Percentiles rank a stretch among this genome's conserved stretches.
Evolutionary conservation across 2,329 filamentous ascomycete species (phyloP).

Genomic region (Lasiodiplodia theobromae): DNA sequence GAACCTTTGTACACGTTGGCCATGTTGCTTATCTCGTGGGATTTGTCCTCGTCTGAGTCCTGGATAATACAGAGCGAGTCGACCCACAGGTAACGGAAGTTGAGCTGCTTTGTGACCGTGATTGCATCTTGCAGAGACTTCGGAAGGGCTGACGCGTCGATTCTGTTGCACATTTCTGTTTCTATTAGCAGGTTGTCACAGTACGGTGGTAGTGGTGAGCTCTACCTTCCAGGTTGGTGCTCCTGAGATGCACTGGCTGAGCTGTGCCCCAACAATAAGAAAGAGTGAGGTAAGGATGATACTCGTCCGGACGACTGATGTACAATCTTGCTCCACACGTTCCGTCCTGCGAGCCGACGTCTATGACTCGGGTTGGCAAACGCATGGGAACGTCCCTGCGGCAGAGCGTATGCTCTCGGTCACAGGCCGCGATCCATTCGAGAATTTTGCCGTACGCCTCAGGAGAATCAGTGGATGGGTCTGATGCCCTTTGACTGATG

Average conservation of each 20-base stretch:
- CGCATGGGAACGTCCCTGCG: background rate
- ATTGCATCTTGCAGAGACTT: background rate
- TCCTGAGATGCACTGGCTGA: background rate
- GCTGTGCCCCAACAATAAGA: background rate
- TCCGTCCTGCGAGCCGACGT: background rate
- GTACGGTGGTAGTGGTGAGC: background rate
- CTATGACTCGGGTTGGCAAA: background rate
- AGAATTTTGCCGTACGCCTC: background rate
- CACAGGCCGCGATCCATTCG: background rate
- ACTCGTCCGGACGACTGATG: background rate
- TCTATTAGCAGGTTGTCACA: background rate
- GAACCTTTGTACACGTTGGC: background rate
- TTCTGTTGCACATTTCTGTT: background rate
- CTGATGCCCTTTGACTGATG: background rate
- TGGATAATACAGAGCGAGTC: background rate
- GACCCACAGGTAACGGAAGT: background rate
- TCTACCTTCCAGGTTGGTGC: background rate
- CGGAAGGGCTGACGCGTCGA: background rate
- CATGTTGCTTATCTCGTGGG: background rate
- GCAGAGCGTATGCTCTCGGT: background rate
- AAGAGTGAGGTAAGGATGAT: background rate
- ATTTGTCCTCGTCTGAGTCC: background rate
- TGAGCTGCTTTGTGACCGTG: background rate
- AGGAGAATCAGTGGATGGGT: background rate
- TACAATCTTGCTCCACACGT: background rate